Evolutionary conservation across 768 basidiomycete genomes (phyloP).

Genomic region (Phaeotremella fagi): DNA sequence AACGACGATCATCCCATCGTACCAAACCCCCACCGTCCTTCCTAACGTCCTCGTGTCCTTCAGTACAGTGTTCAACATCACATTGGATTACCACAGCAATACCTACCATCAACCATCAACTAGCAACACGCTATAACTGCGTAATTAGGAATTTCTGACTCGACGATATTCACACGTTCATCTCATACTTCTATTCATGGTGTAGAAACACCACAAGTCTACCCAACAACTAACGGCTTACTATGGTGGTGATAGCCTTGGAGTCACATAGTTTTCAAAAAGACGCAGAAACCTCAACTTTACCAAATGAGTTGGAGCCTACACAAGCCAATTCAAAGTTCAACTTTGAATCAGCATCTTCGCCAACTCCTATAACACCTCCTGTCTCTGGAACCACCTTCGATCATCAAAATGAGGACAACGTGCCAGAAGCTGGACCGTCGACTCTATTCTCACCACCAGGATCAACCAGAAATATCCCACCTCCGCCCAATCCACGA

Average conservation of each 20-base stretch:
- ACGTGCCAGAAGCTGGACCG: constrained; percentile 20
- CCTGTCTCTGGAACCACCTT: neutral
- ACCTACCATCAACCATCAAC: too few species aligned
- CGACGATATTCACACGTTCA: too few species aligned
- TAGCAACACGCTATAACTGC: too few species aligned
- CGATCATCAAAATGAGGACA: neutral
- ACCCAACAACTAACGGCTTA: neutral
- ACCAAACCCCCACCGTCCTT: too few species aligned
- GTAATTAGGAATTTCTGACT: too few species aligned
- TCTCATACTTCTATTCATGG: too few species aligned
- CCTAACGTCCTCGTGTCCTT: too few species aligned
- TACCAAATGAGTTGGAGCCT: neutral
- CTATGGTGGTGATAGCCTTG: constrained; percentile 14
- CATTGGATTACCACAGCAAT: too few species aligned
- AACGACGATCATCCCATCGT: too few species aligned
- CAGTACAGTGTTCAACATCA: too few species aligned
- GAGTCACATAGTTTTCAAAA: constrained; percentile 6
- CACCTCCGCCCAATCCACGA: constrained; percentile 38
- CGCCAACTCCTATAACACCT: neutral
- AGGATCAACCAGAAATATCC: constrained; percentile 12
- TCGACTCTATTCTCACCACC: constrained; percentile 1
- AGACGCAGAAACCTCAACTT: neutral
- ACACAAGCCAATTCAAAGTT: constrained; percentile 1
- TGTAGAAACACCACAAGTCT: too few species aligned
- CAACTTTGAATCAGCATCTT: constrained; percentile 1